These are phyloP conservation scores for Aspergillus pseudoglaucus DNA, from an alignment of 2,329 filamentous ascomycete species.

Conservation along the genomic window DNA sequence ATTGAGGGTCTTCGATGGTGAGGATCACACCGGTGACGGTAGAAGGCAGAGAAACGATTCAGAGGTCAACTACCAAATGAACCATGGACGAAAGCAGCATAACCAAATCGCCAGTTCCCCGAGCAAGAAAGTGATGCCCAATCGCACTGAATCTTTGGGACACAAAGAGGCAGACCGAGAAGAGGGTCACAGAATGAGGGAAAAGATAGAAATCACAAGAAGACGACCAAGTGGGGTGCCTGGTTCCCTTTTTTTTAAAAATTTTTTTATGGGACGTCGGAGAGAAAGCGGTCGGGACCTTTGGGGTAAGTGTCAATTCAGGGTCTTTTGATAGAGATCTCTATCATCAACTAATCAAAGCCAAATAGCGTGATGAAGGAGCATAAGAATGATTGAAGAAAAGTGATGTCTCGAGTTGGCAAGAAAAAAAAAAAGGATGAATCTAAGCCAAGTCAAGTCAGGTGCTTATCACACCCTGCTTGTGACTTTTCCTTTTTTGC, in stretches of 20 bases:
- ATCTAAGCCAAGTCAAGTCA: neutral
- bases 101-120: too few species aligned
- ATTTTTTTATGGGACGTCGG: neutral
- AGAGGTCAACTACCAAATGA: neutral
- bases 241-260: neutral
- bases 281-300: neutral
- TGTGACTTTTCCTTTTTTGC: neutral
- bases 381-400: neutral
- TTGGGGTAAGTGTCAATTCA: neutral
- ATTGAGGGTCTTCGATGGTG: neutral
- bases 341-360: neutral
- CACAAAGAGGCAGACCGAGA: neutral
- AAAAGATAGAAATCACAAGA: slow-evolving; percentile 1
- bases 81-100: neutral
- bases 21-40: neutral
- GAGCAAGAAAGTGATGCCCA: too few species aligned
- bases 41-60: neutral
- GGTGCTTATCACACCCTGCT: neutral
- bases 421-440: neutral
- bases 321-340: neutral
- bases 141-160: neutral
- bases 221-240: slow-evolving; percentile 1
- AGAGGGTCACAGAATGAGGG: neutral
- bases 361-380: neutral
- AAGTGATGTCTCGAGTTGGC: neutral